These are phyloP conservation scores for Tylopilus sp. DNA, from an alignment of 768 basidiomycete genomes.

Conservation along the genomic window DNA sequence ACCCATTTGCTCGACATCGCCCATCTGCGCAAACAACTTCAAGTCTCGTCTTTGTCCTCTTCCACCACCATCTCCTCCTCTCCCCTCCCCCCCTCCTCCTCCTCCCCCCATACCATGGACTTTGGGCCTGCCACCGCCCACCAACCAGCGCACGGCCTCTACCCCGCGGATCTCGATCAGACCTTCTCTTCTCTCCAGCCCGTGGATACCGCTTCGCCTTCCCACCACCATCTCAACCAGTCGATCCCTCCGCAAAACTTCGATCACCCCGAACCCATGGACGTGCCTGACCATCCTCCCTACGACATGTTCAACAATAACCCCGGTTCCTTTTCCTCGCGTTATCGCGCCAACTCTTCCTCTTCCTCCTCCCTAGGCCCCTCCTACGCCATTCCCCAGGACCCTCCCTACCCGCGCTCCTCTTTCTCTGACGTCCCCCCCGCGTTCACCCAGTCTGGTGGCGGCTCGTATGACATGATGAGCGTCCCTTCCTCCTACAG, in stretches of 20 bases:
- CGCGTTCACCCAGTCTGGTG: conserved; percentile 50
- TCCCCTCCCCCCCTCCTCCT: conserved; percentile 32
- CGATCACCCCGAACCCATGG: conserved; percentile 54
- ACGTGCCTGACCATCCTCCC: conserved; percentile 51
- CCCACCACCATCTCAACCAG: conserved; percentile 35
- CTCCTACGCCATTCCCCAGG: conserved; percentile 49
- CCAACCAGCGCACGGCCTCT: conserved; percentile 42
- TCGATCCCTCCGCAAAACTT: conserved; percentile 40
- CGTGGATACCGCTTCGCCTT: conserved; percentile 35
- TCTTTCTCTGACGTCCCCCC: conserved; percentile 60
- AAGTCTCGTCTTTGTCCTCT: conserved; percentile 34
- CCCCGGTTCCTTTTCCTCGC: conserved; percentile 46
- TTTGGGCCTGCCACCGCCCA: conserved; percentile 36
- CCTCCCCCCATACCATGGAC: conserved; percentile 43
- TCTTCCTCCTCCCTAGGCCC: conserved; percentile 68
- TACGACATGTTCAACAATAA: conserved; percentile 66
- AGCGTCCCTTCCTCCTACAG: conserved; percentile 57
- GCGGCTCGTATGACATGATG: conserved; percentile 64
- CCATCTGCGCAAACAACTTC: conserved; percentile 27
- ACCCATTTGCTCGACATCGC: conserved; percentile 40
- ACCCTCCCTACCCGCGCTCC: conserved; percentile 56
- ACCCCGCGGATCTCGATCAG: conserved; percentile 57
- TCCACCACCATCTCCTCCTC: conserved; percentile 22
- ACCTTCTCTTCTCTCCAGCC: conserved; percentile 47
- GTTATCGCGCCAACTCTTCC: conserved; percentile 70